Evolutionary conservation across 1,284 basidiomycete species (phyloP), one percentile per base, ranked within the genome.

Genomic region (Sphaerobolus stellatus): DNA sequence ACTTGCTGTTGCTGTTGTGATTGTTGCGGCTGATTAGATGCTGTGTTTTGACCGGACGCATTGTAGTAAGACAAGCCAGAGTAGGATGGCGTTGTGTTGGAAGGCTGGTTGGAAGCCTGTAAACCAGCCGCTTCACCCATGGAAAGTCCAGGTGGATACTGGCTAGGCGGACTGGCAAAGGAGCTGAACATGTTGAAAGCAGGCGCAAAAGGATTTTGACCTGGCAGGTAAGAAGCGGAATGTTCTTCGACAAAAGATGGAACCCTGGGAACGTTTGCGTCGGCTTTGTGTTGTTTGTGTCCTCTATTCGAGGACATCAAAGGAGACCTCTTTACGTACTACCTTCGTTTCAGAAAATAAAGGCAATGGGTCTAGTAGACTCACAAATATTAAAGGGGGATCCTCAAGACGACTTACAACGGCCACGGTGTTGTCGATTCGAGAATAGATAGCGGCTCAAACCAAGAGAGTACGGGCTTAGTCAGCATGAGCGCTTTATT

Each of bases 211-310:
- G 36, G 49, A 11, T 34, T 34, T 11, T n/a, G n/a, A n/a, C n/a
- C 33, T 27, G 25, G 49, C 22, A 50, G 14, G 40, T 30, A 52
- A 41, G 50, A 30, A 9, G 31, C 50, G 13, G 49, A 29, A 13
- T 25, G 73, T 58, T 79, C 79, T 61, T 80, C 76, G 20, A 80
- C 82, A 63, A 84, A 78, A 40, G 81, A 83, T 58, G 80, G 82
- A 59, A 84, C 81, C 61, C 83, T 78, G 43, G 72, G 72, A 62
- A 71, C 67, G 67, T 75, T 75, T 20, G 25, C 25, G 66, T 68
- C 74, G 49, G 78, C 78, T n/a, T 72, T 82, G 69, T 76, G 81
- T 76, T 79, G 81, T 58, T 79, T 72, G 16, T 41, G 36, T 20
- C 50, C 40, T 31, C 34, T 52, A 44, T 52, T 52, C 24, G 50